A percentile compares a stretch with the other conserved stretches of the same genome.
These are phyloP conservation scores for Penicillium decumbens DNA, from an alignment of 2,329 filamentous ascomycete genomes.

Conservation along the genomic window DNA sequence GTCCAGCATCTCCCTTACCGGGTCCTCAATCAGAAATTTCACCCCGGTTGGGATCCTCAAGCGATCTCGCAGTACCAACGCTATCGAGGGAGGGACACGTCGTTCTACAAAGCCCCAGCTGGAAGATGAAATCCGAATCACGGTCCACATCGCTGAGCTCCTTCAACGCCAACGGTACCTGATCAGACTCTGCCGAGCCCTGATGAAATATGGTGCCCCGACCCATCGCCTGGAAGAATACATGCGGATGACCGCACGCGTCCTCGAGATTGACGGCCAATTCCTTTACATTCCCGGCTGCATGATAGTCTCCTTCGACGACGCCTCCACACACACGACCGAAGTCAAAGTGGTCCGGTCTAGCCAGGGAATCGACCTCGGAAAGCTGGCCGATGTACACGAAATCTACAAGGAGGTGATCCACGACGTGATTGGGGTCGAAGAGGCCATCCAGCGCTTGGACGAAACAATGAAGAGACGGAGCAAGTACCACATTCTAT, in stretches of 20 bases:
- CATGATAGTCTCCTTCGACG: constrained; percentile 88
- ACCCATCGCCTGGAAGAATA: constrained; percentile 88
- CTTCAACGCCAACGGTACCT: constrained; percentile 78
- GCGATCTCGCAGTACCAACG: constrained; percentile 36
- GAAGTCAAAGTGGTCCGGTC: constrained; percentile 45
- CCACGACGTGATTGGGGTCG: constrained; percentile 45
- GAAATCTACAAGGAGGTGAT: constrained; percentile 48
- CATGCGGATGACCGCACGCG: constrained; percentile 82
- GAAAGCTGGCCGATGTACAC: constrained; percentile 43
- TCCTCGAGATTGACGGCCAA: constrained; percentile 81
- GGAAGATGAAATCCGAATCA: constrained; percentile 54
- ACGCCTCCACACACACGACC: constrained; percentile 43
- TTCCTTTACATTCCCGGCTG: constrained; percentile 87
- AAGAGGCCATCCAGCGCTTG: constrained; percentile 43
- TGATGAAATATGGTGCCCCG: constrained; percentile 88
- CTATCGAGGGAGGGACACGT: constrained; percentile 23
- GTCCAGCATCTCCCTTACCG: constrained; percentile 34
- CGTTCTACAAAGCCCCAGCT: constrained; percentile 17
- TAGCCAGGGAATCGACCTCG: constrained; percentile 42
- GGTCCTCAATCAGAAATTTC: constrained; percentile 26
- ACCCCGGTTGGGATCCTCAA: constrained; percentile 32
- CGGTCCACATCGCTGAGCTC: constrained; percentile 61
- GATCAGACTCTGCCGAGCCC: constrained; percentile 72
- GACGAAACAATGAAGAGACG: constrained; percentile 54
- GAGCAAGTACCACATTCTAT: constrained; percentile 51